Evolutionary conservation across 305 asterid genomes (phyloP), one percentile per base, ranked within the genome.

Genomic region (Plantago coronopus): DNA sequence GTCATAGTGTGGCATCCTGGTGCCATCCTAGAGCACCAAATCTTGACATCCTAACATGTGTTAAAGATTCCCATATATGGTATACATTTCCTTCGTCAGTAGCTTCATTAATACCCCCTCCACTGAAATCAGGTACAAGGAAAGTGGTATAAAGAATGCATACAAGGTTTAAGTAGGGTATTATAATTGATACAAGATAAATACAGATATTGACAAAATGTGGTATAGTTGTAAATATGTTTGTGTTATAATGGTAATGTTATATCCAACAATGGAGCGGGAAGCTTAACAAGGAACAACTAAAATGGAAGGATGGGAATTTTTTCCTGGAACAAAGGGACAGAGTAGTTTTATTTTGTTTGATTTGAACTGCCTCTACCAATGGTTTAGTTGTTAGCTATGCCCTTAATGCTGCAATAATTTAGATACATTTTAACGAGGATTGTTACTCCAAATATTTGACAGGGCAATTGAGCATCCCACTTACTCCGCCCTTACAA

Each of bases 11-110:
- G 70, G 94, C 97, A 57, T 94, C 97, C 48, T 94, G 99, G 99
- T 84, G 95, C 77, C 99, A 94, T 67, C 99, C 99, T 76, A 88
- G 99, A 78, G 99, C 99, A 62, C 99, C 99, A 61, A 87, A 89
- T 81, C 97, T 94, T 57, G 99, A 94, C 67, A 94, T 94, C 71
- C 68, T 94, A 83, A 89, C 96, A 17, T 94, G 99, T 66, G 97
- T 94, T 48, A 94, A 94, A 75, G 99, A 90, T 81, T 94, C 99
- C 56, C 96, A 94, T 76, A 90, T 94, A 69, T 94, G 96, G 99
- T 91, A 75, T 55, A 79, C 70, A 53, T 64, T 25, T 59, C 59
- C 34, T 54, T 54, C 65, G 59, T 65, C 59, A 15, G 20, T 57
- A 53, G 61, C 65, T 62, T 57, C 59, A 37, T 27, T 5, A 27